Evolutionary conservation across 2,329 filamentous ascomycete species (phyloP).

Genomic region (Nannizziopsis arthrosporioides): DNA sequence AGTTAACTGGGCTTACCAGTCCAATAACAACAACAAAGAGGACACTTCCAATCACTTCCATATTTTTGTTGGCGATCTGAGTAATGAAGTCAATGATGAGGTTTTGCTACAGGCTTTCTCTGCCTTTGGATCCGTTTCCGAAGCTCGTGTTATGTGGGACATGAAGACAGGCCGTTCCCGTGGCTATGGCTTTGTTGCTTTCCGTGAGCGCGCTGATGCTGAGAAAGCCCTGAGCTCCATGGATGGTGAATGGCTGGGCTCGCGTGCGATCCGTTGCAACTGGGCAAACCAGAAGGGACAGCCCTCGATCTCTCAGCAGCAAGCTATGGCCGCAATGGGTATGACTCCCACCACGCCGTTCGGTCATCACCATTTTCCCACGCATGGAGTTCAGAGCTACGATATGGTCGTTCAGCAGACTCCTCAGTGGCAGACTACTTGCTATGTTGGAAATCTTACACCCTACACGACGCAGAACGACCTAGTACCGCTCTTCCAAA

Average conservation of each 20-base stretch:
- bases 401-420: slow-evolving; percentile 95
- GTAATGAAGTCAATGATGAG: slow-evolving; percentile 98
- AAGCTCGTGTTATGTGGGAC: slow-evolving; percentile 99
- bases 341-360: slow-evolving; percentile 93
- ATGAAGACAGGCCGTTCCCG: slow-evolving; percentile 99
- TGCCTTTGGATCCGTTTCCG: slow-evolving; percentile 87
- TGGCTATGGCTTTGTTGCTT: slow-evolving; percentile 95
- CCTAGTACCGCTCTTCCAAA: slow-evolving; percentile 94
- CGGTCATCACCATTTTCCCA: slow-evolving; percentile 94
- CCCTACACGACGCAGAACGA: slow-evolving; percentile 96
- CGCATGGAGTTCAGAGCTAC: slow-evolving; percentile 91
- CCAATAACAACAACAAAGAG: slow-evolving; percentile 86
- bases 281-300: slow-evolving; percentile 99
- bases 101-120: slow-evolving; percentile 88
- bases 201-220: slow-evolving; percentile 83
- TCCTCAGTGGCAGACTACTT: slow-evolving; percentile 94
- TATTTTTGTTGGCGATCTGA: slow-evolving; percentile 95
- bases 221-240: slow-evolving; percentile 95
- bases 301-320: slow-evolving; percentile 93
- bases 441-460: slow-evolving; percentile 94
- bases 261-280: slow-evolving; percentile 95
- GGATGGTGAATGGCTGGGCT: slow-evolving; percentile 98
- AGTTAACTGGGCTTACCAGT: slow-evolving; percentile 99
- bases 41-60: slow-evolving; percentile 98
- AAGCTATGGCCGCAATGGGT: slow-evolving; percentile 93